These are phyloP conservation scores for Pseudoscleropodium purum DNA, from an alignment of 225 moss, liverwort and hornwort species.

Conservation along the genomic window DNA sequence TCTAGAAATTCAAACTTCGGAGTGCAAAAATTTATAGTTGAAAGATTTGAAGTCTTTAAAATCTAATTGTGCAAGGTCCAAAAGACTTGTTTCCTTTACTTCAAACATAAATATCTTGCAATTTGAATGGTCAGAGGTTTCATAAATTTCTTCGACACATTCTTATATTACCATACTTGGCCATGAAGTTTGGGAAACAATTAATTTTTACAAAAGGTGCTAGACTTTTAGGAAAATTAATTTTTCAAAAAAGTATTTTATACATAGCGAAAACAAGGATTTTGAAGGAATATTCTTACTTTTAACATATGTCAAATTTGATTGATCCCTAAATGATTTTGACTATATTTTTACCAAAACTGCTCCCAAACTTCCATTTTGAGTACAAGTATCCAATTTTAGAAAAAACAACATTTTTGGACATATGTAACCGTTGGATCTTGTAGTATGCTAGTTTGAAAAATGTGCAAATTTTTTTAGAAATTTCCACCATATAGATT, in stretches of 20 bases:
- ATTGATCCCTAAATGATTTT: background rate
- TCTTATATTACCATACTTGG: fast-evolving
- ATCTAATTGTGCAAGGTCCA: fast-evolving
- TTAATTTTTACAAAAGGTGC: no score
- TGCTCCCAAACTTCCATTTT: no score
- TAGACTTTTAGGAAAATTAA: fast-evolving
- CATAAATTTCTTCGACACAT: background rate
- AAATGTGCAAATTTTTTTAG: no score
- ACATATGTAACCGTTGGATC: no score
- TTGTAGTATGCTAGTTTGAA: no score
- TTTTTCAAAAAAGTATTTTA: background rate
- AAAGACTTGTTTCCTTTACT: background rate
- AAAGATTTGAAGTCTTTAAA: background rate
- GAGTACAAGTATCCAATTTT: no score
- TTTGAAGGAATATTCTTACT: background rate
- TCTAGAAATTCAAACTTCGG: background rate
- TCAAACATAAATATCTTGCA: background rate
- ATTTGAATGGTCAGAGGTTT: background rate
- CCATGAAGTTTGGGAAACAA: background rate
- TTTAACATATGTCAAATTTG: fast-evolving
- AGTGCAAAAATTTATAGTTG: background rate
- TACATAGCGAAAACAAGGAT: background rate
- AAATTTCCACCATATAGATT: no score
- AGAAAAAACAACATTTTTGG: no score
- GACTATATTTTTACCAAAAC: no score